These are phyloP conservation scores for Chytridium lagenaria DNA, from an alignment of 371 early-diverging fungal species.

Conservation along the genomic window DNA sequence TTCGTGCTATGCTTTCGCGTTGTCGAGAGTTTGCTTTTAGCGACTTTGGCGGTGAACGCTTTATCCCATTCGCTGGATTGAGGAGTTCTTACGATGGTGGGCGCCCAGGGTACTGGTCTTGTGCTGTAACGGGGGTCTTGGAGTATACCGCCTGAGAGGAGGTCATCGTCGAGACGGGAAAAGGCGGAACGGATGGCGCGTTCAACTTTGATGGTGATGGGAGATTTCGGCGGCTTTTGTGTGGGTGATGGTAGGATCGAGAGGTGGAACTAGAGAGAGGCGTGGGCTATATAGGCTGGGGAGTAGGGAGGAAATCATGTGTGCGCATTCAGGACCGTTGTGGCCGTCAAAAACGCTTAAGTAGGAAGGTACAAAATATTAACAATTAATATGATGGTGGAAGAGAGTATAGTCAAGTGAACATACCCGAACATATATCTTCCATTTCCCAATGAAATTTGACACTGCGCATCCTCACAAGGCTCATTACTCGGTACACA, in stretches of 20 bases:
- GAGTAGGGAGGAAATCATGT: slow-evolving; percentile 42
- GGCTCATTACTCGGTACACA: slow-evolving; percentile 48
- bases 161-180: slow-evolving; percentile 49
- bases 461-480: slow-evolving; percentile 45
- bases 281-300: slow-evolving; percentile 46
- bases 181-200: slow-evolving; percentile 50
- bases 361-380: slow-evolving; percentile 12
- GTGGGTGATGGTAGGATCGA: slow-evolving; percentile 14
- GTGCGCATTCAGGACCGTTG: slow-evolving; percentile 49
- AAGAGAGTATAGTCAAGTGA: too few species aligned
- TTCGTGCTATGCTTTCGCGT: neutral
- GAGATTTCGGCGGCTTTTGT: slow-evolving; percentile 29
- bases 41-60: neutral
- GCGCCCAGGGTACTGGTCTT: neutral
- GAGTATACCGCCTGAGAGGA: slow-evolving; percentile 39
- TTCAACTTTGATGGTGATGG: too few species aligned
- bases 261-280: slow-evolving; percentile 34
- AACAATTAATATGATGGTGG: too few species aligned
- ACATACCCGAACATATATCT: slow-evolving; percentile 42
- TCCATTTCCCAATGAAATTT: slow-evolving; percentile 29
- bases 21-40: neutral
- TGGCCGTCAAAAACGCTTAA: slow-evolving; percentile 52
- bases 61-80: neutral
- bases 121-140: neutral
- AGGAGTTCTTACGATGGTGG: neutral